phyloP scores from a whole-genome alignment of 2,329 filamentous ascomycete genomes.

The Pseudogymnoascus verrucosus region DNA sequence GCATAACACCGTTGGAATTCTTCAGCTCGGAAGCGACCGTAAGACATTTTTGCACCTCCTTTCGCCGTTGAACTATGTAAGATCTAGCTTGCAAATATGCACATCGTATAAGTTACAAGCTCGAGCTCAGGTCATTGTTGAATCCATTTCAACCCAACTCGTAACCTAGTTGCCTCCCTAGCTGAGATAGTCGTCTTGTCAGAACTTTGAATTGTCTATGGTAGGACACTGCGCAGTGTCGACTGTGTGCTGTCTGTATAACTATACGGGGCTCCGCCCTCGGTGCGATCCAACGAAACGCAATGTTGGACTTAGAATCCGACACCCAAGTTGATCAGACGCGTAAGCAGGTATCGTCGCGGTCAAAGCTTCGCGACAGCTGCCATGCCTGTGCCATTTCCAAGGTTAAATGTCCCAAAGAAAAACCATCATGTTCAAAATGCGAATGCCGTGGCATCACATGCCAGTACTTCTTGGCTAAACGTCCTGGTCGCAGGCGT shows the following conservation, averaged over 20 bases:
- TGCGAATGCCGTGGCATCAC: conserved; percentile 25
- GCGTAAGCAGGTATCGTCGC: not conserved
- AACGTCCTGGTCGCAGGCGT: conserved; percentile 23
- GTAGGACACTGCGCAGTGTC: not conserved
- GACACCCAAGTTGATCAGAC: not conserved
- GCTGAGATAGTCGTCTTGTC: not conserved
- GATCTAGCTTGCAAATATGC: not conserved
- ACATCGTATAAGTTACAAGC: not conserved
- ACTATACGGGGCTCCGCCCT: not conserved
- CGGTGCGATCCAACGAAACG: not conserved
- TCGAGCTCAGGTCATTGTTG: not conserved
- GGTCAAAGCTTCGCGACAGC: conserved; percentile 29
- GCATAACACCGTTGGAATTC: not conserved
- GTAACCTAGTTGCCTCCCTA: not conserved
- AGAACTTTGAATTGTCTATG: not conserved
- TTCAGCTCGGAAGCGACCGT: not conserved
- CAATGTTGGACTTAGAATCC: not conserved
- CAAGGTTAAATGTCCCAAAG: conserved; percentile 30
- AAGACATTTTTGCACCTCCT: not conserved
- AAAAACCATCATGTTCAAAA: conserved; percentile 30
- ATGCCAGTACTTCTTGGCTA: conserved; percentile 29
- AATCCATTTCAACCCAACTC: not conserved
- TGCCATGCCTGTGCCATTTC: conserved; percentile 31
- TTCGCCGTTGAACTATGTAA: not conserved
- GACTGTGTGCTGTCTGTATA: conserved; percentile 1